Evolutionary conservation across 108 stramenopile genomes (phyloP).

Genomic region (Cylindrotheca fusiformis): DNA sequence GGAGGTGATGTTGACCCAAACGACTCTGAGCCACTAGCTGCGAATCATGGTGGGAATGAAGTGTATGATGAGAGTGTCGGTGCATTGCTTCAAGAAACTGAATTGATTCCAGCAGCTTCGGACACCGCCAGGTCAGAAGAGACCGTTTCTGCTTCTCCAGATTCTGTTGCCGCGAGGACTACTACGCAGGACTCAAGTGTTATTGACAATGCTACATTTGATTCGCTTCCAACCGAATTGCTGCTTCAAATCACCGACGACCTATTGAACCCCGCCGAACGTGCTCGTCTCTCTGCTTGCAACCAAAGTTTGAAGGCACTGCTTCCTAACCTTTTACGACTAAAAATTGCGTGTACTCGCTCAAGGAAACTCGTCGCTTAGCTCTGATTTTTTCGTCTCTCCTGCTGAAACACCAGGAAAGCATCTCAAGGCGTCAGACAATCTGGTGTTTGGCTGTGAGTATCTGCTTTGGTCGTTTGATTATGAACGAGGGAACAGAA

Average conservation of each 20-base stretch:
- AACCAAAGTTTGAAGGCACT: conserved; percentile 1
- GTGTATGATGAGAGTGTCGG: no score
- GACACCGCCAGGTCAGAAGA: no score
- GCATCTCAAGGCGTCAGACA: background rate
- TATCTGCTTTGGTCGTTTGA: conserved; percentile 23
- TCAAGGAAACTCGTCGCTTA: background rate
- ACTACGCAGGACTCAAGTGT: no score
- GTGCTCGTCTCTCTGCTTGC: conserved; percentile 7
- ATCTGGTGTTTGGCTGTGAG: conserved; percentile 3
- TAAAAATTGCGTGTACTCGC: conserved; percentile 1
- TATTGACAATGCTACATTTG: no score
- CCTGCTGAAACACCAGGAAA: background rate
- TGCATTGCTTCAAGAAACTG: no score
- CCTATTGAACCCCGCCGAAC: conserved; percentile 16
- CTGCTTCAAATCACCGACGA: conserved; percentile 9
- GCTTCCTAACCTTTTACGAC: conserved; percentile 7
- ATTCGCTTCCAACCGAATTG: conserved; percentile 10
- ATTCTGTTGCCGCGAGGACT: no score
- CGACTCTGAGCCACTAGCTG: no score
- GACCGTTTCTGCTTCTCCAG: no score
- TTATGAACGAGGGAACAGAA: conserved; percentile 4
- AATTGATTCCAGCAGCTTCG: no score
- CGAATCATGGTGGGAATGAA: no score
- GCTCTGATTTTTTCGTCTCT: conserved; percentile 12
- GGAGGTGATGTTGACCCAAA: no score